Evolutionary conservation across 2,329 filamentous ascomycete species (phyloP).

Genomic region (Phialophora expanda): DNA sequence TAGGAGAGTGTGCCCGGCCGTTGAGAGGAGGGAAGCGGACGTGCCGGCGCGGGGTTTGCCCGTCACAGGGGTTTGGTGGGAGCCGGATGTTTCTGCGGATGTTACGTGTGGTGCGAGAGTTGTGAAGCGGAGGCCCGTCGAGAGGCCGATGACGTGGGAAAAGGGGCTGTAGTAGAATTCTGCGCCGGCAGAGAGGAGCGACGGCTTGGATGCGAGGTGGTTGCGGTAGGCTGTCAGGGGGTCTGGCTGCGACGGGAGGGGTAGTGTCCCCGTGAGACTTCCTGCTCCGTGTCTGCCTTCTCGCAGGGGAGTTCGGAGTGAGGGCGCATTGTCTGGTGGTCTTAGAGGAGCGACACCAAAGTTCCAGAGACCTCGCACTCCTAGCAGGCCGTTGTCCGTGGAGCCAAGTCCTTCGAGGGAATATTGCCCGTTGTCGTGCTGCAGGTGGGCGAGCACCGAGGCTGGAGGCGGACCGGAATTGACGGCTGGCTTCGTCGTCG

Average conservation of each 20-base stretch:
- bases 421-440: constrained; percentile 83
- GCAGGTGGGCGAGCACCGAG: constrained; percentile 52
- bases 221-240: constrained; percentile 26
- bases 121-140: constrained; percentile 84
- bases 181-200: constrained; percentile 86
- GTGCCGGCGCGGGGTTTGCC: constrained; percentile 38
- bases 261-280: constrained; percentile 22
- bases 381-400: constrained; percentile 87
- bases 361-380: constrained; percentile 89
- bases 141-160: constrained; percentile 92
- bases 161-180: constrained; percentile 95
- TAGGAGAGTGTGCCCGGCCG: constrained; percentile 34
- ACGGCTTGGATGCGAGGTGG: constrained; percentile 45
- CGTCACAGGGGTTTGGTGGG: constrained; percentile 39
- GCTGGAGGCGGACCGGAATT: constrained; percentile 58
- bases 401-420: constrained; percentile 89
- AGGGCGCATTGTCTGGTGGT: constrained; percentile 24
- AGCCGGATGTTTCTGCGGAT: constrained; percentile 60
- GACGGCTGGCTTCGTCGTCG: constrained; percentile 38
- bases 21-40: constrained; percentile 38
- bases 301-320: neutral
- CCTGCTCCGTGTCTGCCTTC: constrained; percentile 12
- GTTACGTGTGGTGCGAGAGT: constrained; percentile 61
- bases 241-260: constrained; percentile 45
- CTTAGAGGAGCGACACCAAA: constrained; percentile 71